A percentile compares a stretch with the other conserved stretches of the same genome.
Evolutionary conservation across 495 filamentous ascomycete genomes (phyloP).

Genomic region (Penicillium antarcticum): DNA sequence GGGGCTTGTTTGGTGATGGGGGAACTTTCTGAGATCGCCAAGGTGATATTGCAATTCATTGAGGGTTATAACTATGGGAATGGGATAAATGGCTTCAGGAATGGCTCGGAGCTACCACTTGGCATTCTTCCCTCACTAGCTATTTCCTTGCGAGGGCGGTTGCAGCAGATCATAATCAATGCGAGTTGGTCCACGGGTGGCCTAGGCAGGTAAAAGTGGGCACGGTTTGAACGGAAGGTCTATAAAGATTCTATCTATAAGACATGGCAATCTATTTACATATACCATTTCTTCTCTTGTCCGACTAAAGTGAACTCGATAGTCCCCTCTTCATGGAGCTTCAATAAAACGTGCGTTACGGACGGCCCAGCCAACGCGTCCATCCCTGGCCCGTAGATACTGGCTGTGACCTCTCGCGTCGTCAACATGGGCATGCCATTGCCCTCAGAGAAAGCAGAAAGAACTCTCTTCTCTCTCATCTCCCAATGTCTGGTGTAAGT

Average conservation of each 20-base stretch:
- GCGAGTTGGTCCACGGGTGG: background rate
- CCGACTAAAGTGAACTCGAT: conserved; percentile 42
- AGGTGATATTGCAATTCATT: too few species aligned
- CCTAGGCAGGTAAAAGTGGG: background rate
- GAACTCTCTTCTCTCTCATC: conserved; percentile 33
- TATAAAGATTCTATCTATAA: too few species aligned
- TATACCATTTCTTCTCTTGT: conserved; percentile 45
- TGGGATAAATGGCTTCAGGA: background rate
- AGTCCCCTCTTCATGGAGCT: conserved; percentile 47
- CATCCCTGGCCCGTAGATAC: conserved; percentile 13
- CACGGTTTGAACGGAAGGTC: too few species aligned
- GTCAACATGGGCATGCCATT: conserved; percentile 29
- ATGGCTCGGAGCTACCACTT: background rate
- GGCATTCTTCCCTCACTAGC: background rate
- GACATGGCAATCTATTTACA: background rate
- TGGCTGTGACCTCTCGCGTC: conserved; percentile 24
- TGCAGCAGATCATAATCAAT: background rate
- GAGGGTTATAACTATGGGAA: too few species aligned
- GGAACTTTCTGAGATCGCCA: too few species aligned
- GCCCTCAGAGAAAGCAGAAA: conserved; percentile 14
- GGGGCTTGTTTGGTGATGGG: too few species aligned
- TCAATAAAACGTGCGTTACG: conserved; percentile 43
- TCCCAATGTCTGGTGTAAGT: conserved; percentile 30
- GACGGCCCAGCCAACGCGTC: conserved; percentile 44
- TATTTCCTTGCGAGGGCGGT: background rate